phyloP scores from a whole-genome alignment of 2,329 filamentous ascomycete species.

The Talaromyces sp. region DNA sequence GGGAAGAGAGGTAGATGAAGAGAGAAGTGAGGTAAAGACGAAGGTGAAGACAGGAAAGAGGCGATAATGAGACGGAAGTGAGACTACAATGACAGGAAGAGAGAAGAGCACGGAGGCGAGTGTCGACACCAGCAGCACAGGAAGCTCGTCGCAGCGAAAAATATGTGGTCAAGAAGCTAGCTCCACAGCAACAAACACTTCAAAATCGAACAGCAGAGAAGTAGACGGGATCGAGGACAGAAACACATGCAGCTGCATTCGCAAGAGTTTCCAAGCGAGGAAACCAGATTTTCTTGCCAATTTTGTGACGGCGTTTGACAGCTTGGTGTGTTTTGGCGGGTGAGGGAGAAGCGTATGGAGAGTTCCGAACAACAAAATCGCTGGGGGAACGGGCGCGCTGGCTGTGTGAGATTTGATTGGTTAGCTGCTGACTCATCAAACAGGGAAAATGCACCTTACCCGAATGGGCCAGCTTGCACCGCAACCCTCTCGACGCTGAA shows the following conservation, averaged over 20 bases:
- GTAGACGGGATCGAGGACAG: neutral
- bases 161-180: neutral
- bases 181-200: neutral
- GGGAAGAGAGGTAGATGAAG: neutral
- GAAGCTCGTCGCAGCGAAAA: neutral
- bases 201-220: neutral
- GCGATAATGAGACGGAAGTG: neutral
- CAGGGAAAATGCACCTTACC: neutral
- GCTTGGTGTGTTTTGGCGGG: constrained; percentile 6
- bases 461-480: neutral
- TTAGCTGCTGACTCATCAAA: constrained; percentile 10
- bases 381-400: neutral
- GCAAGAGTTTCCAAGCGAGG: neutral
- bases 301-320: constrained; percentile 1
- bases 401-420: constrained; percentile 1
- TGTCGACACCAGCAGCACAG: neutral
- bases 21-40: neutral
- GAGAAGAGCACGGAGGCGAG: neutral
- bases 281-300: neutral
- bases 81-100: neutral
- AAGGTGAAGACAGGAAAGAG: neutral
- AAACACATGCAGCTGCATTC: neutral
- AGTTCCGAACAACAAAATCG: neutral
- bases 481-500: neutral
- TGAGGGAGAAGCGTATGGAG: neutral